Evolutionary conservation across 2,329 filamentous ascomycete genomes (phyloP).

Genomic region (Phialocephala sp.): DNA sequence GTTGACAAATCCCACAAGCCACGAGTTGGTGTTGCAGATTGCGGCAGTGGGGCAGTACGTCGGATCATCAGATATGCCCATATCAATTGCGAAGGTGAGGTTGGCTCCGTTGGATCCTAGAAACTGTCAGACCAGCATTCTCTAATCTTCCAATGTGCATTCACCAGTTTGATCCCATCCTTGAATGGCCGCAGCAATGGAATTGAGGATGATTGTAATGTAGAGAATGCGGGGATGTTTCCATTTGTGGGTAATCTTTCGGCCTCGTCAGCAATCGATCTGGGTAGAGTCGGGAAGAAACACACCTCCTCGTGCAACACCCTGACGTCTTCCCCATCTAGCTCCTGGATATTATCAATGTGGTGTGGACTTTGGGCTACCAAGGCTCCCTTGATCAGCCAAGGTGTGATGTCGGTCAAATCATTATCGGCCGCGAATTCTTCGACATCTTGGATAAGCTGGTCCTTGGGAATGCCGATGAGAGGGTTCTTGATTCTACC

Average conservation of each 20-base stretch:
- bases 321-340: conserved; percentile 43
- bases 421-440: conserved; percentile 63
- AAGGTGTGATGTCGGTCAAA: conserved; percentile 48
- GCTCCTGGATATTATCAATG: conserved; percentile 30
- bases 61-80: conserved; percentile 44
- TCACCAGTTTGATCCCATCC: conserved; percentile 61
- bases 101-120: conserved; percentile 51
- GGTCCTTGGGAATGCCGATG: conserved; percentile 55
- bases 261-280: background rate
- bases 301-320: conserved; percentile 54
- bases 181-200: conserved; percentile 70
- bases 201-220: conserved; percentile 70
- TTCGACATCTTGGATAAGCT: conserved; percentile 59
- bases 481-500: conserved; percentile 61
- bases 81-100: conserved; percentile 46
- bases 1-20: conserved; percentile 65
- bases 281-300: background rate
- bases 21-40: conserved; percentile 40
- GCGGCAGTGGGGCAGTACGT: conserved; percentile 12
- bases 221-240: conserved; percentile 65
- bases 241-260: conserved; percentile 65
- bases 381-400: conserved; percentile 44
- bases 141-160: background rate
- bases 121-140: background rate
- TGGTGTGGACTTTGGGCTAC: conserved; percentile 45